phyloP scores from a whole-genome alignment of 2,329 filamentous ascomycete genomes.

The Zymoseptoria tritici region DNA sequence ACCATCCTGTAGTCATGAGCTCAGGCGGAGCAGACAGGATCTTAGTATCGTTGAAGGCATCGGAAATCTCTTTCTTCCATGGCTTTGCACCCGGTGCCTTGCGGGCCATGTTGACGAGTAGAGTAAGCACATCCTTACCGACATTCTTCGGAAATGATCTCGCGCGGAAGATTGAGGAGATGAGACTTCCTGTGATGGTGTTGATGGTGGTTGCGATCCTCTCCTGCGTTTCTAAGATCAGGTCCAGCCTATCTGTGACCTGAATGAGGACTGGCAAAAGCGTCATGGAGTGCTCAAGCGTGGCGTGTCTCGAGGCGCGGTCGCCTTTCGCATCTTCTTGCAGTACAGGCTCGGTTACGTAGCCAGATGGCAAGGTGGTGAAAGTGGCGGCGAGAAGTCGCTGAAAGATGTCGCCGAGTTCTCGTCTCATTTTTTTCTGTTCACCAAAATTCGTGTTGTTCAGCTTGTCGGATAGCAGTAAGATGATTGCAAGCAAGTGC shows the following conservation, averaged over 20 bases:
- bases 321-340: constrained; percentile 25
- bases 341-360: constrained; percentile 11
- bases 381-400: constrained; percentile 88
- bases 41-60: constrained; percentile 82
- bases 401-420: constrained; percentile 85
- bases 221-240: constrained; percentile 78
- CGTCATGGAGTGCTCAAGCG: constrained; percentile 54
- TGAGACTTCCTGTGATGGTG: constrained; percentile 74
- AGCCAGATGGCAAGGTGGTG: constrained; percentile 47
- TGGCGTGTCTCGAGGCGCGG: constrained; percentile 26
- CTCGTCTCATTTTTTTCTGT: constrained; percentile 82
- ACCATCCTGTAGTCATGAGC: constrained; percentile 67
- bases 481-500: constrained; percentile 77
- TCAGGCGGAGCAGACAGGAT: constrained; percentile 68
- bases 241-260: constrained; percentile 72
- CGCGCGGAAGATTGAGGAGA: constrained; percentile 73
- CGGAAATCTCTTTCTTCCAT: constrained; percentile 87
- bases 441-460: constrained; percentile 98
- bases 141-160: constrained; percentile 84
- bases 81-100: constrained; percentile 74
- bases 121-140: constrained; percentile 59
- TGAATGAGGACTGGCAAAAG: constrained; percentile 71
- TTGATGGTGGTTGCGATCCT: constrained; percentile 70
- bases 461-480: constrained; percentile 86
- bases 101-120: constrained; percentile 70